phyloP scores from a whole-genome alignment of 2,329 filamentous ascomycete genomes.

The Neofusicoccum sp. region DNA sequence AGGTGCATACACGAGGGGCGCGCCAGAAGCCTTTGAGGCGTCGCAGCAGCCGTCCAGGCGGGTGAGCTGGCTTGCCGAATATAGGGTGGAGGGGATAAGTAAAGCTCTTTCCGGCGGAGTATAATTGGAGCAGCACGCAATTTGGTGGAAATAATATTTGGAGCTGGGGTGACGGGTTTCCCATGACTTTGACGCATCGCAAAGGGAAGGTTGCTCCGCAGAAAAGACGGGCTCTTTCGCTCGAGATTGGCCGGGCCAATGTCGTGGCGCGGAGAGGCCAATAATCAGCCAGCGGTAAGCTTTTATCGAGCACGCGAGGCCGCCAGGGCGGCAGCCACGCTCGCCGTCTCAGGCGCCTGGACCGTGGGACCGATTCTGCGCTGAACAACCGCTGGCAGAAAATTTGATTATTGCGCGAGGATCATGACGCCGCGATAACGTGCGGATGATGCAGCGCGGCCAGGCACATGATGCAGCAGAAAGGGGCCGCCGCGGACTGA shows the following conservation, averaged over 20 bases:
- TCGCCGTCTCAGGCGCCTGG: not conserved
- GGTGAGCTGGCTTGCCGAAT: not conserved
- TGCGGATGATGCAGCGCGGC: not conserved
- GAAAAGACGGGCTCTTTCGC: not conserved
- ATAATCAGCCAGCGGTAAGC: conserved; percentile 5
- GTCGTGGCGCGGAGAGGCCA: conserved; percentile 8
- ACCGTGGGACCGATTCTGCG: not conserved
- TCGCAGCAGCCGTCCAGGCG: not conserved
- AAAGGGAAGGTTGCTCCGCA: conserved; percentile 9
- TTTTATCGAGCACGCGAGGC: not conserved
- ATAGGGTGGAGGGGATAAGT: not conserved
- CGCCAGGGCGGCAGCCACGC: not conserved
- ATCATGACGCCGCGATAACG: conserved; percentile 11
- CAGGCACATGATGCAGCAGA: conserved; percentile 12
- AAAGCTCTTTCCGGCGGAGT: not conserved
- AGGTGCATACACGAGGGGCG: not conserved
- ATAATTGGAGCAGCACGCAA: conserved; percentile 6
- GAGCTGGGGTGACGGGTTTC: not conserved
- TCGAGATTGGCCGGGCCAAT: conserved; percentile 1
- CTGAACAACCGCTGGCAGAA: not conserved
- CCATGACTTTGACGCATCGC: conserved; percentile 1
- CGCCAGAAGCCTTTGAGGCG: not conserved
- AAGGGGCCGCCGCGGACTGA: conserved; percentile 5
- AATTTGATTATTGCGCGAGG: conserved; percentile 3
- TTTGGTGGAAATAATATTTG: conserved; percentile 4